These are phyloP conservation scores for Phylloporus arenicola DNA, from an alignment of 768 basidiomycete species.

Conservation along the genomic window DNA sequence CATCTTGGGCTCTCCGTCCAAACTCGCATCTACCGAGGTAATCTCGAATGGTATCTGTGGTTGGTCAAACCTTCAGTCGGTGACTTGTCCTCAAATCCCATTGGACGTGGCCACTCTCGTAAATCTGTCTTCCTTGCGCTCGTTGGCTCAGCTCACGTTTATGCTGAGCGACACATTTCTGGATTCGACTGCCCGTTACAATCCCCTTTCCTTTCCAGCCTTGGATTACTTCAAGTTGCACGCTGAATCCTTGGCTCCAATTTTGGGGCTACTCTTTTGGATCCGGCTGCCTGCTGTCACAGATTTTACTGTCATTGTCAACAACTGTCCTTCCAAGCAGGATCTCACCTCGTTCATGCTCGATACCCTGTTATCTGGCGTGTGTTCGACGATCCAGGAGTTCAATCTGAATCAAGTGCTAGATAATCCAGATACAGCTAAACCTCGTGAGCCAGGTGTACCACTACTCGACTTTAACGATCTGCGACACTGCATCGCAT, in stretches of 20 bases:
- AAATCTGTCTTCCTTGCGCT: neutral
- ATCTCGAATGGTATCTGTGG: neutral
- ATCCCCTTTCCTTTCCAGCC: neutral
- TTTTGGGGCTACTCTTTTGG: neutral
- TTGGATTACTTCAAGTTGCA: neutral
- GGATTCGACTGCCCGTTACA: neutral
- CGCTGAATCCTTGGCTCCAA: neutral
- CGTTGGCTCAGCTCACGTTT: neutral
- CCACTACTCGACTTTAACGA: neutral
- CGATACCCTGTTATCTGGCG: no score
- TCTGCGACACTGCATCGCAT: neutral
- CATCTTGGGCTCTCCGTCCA: neutral
- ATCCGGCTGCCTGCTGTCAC: neutral
- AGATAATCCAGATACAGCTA: no score
- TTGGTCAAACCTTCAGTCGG: constrained; percentile 2
- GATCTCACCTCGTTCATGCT: neutral
- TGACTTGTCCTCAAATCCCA: neutral
- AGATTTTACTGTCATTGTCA: no score
- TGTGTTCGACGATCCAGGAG: neutral
- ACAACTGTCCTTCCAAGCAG: no score
- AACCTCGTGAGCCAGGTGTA: no score
- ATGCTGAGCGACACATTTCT: neutral
- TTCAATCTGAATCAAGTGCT: no score
- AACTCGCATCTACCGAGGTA: neutral
- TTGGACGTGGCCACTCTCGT: neutral